Base-by-base conservation (phyloP, 1,139 yeast species). In the Saccharomycopsis crataegensis region DNA sequence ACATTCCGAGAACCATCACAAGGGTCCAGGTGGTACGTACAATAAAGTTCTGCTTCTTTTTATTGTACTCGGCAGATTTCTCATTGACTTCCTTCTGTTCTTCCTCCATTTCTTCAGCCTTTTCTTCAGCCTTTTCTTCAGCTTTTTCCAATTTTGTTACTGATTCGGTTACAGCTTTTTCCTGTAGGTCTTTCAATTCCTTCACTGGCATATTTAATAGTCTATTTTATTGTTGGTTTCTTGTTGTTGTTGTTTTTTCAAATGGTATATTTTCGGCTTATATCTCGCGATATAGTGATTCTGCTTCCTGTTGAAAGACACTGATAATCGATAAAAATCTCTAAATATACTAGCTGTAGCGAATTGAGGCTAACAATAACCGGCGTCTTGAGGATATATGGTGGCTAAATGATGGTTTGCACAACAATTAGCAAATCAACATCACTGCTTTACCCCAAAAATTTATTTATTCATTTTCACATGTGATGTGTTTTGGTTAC, bases 1-100 rank as follows among this genome's bases (percentile, higher is more conserved):
- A 79, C 68, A 93, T 87, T 8, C 82, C 82, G 22, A 74, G 70
- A 60, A 93, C 85, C 98, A 93, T 91, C 34, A 93, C 90, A 63
- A 93, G 68, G 0, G 98, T 86, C 98, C 98, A 93, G 51, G 86
- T 75, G n/a, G 98, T 86, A 62, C 99, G 80, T 42, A 91, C 88
- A 53, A 89, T 68, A 65, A 93, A 90, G 48, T 90, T 87, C 69
- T 83, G 93, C 62, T 82, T 83, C 70, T 87, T 88, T 71, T 82
- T 82, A 61, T 82, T 46, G 56, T 54, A 57, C 48, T 59, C 50
- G 4, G 52, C 51, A 40, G 7, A n/a, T 6, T 47, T 31, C 2
- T 22, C 45, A 16, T 12, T 40, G 12, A 38, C 38, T 41, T 51
- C 37, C 33, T 44, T 33, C 22, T 44, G 5, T 14, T 45, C 40